Evolutionary conservation across 371 early-diverging fungal genomes (phyloP), one percentile per base, ranked within the genome.

Genomic region (Amoeboradix gromovi): DNA sequence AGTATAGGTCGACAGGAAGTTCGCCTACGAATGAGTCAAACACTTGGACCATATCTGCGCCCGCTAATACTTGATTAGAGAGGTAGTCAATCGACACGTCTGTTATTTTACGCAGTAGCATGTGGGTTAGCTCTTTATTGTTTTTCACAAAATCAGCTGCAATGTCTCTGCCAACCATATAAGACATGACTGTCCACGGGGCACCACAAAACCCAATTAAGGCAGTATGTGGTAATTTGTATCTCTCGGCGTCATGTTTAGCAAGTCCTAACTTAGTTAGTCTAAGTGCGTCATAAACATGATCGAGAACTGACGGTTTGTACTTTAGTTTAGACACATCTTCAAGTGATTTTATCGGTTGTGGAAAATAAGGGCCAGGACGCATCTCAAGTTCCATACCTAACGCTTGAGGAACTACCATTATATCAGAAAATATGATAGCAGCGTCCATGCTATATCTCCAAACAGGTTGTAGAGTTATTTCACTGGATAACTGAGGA

Each of bases 11-110:
- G 1, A 90, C 91, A 28, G 86, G 79, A 30, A 96, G 81, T 74
- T 93, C 94, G 31, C 94, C 93, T 30, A 86, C 94, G 88, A 90
- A 90, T 29, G 91, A 90, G 70, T 96, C 97, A 78, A 96, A 96
- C 67, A 96, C 86, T 84, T 96, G 97, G 29, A 94, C 74, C 74
- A 91, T 80, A 87, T 88, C 74, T 32, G 97, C 97, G 70, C 97
- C 97, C n/a, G 95, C 92, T 70, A 81, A 85, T n/a, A 89, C 88
- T 79, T 96, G 95, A 17, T 86, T 90, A 22, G 90, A 83, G 72
- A 94, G 80, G 75, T 87, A 94, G 31, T 85, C 84, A 16, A 92
- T 83, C 1, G 85, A 77, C 17, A 91, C 86, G 76, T 89, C 89
- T 0, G 91, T 88, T 28, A 91, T 82, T 31, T 82, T 80, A 69